Base-by-base conservation (phyloP, 495 filamentous ascomycete species). In the Apiosordaria backusii region DNA sequence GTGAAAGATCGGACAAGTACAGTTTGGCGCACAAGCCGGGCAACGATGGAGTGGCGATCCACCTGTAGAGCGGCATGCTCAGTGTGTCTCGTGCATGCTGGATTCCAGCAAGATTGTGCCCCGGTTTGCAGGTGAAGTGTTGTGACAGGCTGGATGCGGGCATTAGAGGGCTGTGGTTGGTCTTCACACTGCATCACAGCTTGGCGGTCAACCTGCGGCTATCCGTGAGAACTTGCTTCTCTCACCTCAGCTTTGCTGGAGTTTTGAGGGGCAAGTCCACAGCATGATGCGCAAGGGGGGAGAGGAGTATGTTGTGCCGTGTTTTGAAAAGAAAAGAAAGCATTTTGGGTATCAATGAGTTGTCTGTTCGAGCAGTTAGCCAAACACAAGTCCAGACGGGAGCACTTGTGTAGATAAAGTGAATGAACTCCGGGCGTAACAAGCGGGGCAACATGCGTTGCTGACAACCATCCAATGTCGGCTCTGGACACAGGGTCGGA, bases 1-100 rank as follows among this genome's bases (percentile, higher is more conserved):
- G 55, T 27, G 57, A 61, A 19, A 10, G 61, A 68, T 67, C 68
- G 68, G 68, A 57, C 29, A 62, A 65, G 23, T 29, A 57, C 60
- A 53, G 67, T 64, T 64, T 63, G 65, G 60, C 65, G 53, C 60
- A 72, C 53, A 65, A 72, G 65, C 67, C 63, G 68, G 72, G 72
- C 70, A 57, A 66, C 45, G 66, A 67, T 61, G 64, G 61, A 72
- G 68, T 70, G 70, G 70, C 26, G 66, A 35, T 64, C 63, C 53
- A 26, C 25, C 50, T 63, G 35, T 60, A 58, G 62, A 23, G 58
- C 21, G 23, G 50, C 50, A 64, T 58, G 60, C 45, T 63, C 50
- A 22, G 24, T 29, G 1, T n/a, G 63, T 63, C 66, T 53, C 61
- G 52, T 59, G 50, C 62, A 62, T 57, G 23, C 62, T 50, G 40